phyloP scores from a whole-genome alignment of 2,329 filamentous ascomycete genomes.

The Ceratocystis colombiana region DNA sequence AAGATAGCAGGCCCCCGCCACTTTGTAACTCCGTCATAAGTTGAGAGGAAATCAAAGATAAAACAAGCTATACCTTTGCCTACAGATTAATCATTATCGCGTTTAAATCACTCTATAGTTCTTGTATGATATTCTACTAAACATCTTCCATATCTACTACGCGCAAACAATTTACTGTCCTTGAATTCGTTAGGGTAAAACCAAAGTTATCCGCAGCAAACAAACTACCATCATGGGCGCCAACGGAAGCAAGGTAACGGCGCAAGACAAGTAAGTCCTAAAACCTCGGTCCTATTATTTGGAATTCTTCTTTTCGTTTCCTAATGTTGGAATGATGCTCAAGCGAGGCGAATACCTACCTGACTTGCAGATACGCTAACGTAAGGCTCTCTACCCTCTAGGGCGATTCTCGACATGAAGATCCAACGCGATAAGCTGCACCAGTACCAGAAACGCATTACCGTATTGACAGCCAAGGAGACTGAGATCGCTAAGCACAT shows the following conservation, averaged over 20 bases:
- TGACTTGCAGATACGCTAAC: background rate
- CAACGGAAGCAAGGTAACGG: constrained; percentile 48
- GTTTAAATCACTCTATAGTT: background rate
- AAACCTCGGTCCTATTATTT: too few species aligned
- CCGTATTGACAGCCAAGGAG: constrained; percentile 74
- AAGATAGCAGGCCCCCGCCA: constrained; percentile 18
- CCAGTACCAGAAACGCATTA: constrained; percentile 88
- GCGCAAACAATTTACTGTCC: background rate
- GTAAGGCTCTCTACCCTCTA: constrained; percentile 33
- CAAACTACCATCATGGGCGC: constrained; percentile 41
- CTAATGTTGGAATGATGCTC: background rate
- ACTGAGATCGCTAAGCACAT: constrained; percentile 77
- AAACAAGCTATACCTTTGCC: background rate
- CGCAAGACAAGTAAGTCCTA: constrained; percentile 68
- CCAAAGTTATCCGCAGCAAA: background rate
- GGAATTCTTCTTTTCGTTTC: background rate
- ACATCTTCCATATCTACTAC: background rate
- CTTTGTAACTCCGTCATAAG: constrained; percentile 16
- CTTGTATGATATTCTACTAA: background rate
- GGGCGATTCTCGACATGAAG: constrained; percentile 95
- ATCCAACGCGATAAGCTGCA: constrained; percentile 94
- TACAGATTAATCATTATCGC: background rate
- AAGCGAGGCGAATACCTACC: background rate
- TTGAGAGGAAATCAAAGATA: background rate
- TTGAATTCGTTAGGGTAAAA: background rate